A percentile compares a stretch with the other conserved stretches of the same genome.
Conservation (phyloP, 371 early-diverging fungal genomes). For the Lichtheimia ornata region DNA sequence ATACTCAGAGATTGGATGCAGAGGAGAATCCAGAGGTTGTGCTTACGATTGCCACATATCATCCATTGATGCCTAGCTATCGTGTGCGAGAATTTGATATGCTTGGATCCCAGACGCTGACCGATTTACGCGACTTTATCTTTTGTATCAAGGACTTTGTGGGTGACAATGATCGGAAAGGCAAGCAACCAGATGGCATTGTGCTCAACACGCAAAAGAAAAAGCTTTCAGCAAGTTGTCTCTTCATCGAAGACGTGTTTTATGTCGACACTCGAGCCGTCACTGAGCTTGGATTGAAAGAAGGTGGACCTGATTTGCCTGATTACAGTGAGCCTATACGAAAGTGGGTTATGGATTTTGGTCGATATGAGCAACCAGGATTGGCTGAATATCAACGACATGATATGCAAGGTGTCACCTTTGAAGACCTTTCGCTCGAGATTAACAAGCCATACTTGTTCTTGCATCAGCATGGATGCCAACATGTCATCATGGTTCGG, state of each 20-base stretch:
- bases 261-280: slow-evolving; percentile 44
- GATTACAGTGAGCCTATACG: slow-evolving; percentile 37
- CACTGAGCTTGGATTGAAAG: background rate
- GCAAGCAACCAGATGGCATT: slow-evolving; percentile 4
- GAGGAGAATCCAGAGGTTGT: slow-evolving; percentile 13
- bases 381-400: slow-evolving; percentile 22
- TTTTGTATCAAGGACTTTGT: slow-evolving; percentile 40
- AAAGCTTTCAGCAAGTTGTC: slow-evolving; percentile 32
- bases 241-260: slow-evolving; percentile 50
- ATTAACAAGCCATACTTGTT: slow-evolving; percentile 68
- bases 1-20: background rate
- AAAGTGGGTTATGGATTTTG: slow-evolving; percentile 31
- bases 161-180: slow-evolving; percentile 9
- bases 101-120: slow-evolving; percentile 42
- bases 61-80: slow-evolving; percentile 18
- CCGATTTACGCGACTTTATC: slow-evolving; percentile 49
- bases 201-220: slow-evolving; percentile 21
- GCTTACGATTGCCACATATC: slow-evolving; percentile 33
- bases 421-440: slow-evolving; percentile 58
- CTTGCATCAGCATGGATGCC: slow-evolving; percentile 74
- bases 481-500: slow-evolving; percentile 69
- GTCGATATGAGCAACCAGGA: slow-evolving; percentile 15
- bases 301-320: slow-evolving; percentile 11
- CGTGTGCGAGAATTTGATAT: slow-evolving; percentile 51
- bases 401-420: slow-evolving; percentile 53